These are phyloP conservation scores for Pythium guiyangense DNA, from an alignment of 352 stramenopile genomes.

Conservation along the genomic window DNA sequence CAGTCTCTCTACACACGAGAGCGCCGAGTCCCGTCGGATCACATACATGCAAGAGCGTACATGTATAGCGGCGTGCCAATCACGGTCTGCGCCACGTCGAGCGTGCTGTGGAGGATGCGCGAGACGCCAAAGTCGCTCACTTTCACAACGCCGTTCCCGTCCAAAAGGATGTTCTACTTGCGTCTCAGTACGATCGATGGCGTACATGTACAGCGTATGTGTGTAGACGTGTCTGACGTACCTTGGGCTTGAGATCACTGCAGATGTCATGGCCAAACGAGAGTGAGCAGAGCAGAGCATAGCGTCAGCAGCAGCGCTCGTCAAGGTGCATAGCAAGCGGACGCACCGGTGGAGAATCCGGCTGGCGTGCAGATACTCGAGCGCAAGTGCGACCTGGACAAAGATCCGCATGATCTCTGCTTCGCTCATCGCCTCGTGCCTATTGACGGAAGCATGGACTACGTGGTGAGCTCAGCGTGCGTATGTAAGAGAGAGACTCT, in stretches of 20 bases:
- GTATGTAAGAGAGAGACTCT: background rate
- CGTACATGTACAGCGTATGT: background rate
- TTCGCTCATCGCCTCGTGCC: conserved; percentile 25
- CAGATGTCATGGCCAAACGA: background rate
- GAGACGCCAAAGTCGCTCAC: conserved; percentile 71
- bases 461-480: conserved; percentile 5
- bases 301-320: background rate
- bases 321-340: background rate
- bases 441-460: background rate
- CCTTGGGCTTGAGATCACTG: conserved; percentile 60
- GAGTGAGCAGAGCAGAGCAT: background rate
- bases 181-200: background rate
- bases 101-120: conserved; percentile 30
- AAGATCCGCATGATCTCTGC: conserved; percentile 62
- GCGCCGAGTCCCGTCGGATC: too few relatives aligned
- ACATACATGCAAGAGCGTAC: conserved; percentile 13
- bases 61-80: conserved; percentile 78
- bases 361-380: conserved; percentile 55
- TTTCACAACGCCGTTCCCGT: conserved; percentile 56
- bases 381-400: conserved; percentile 50
- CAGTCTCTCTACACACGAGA: background rate
- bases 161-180: conserved; percentile 46
- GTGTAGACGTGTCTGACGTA: background rate
- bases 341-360: conserved; percentile 60
- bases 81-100: conserved; percentile 50